These are phyloP conservation scores for Excoecaria cochinchinensis DNA, from an alignment of 345 rosid species.

Conservation along the genomic window DNA sequence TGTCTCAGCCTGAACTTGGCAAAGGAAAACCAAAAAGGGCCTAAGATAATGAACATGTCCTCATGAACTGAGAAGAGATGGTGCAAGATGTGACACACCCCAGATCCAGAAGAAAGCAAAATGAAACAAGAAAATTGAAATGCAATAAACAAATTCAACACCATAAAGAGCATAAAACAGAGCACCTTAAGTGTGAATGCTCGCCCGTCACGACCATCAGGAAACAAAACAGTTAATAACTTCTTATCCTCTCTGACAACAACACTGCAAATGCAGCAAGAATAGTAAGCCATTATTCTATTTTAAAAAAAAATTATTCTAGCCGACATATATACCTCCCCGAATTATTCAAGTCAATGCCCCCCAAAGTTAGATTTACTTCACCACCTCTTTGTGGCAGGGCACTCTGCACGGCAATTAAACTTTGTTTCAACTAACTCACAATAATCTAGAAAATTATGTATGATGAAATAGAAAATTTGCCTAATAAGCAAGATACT, in stretches of 20 bases:
- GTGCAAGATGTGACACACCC: not conserved
- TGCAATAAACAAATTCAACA: not conserved
- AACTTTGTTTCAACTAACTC: conserved; percentile 3
- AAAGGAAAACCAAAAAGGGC: conserved; percentile 5
- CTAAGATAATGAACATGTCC: not conserved
- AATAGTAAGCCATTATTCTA: conserved; percentile 23
- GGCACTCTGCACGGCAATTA: conserved; percentile 58
- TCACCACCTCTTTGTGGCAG: conserved; percentile 94
- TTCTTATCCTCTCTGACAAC: conserved; percentile 98
- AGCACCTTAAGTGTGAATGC: conserved; percentile 97
- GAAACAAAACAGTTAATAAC: conserved; percentile 87
- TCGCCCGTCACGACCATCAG: conserved; percentile 99
- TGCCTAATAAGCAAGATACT: not conserved
- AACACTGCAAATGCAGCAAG: conserved; percentile 56
- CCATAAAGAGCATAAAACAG: conserved; percentile 9
- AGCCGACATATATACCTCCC: conserved; percentile 80
- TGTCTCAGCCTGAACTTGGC: conserved; percentile 75
- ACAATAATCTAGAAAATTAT: not conserved
- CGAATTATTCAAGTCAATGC: conserved; percentile 94
- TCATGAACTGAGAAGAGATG: not conserved
- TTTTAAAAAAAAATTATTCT: no score
- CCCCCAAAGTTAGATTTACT: conserved; percentile 92
- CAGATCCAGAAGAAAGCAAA: not conserved
- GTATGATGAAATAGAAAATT: not conserved
- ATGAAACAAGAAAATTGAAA: conserved; percentile 9